Base-by-base conservation (phyloP, 1,284 basidiomycete genomes). In the Boletus mariae region DNA sequence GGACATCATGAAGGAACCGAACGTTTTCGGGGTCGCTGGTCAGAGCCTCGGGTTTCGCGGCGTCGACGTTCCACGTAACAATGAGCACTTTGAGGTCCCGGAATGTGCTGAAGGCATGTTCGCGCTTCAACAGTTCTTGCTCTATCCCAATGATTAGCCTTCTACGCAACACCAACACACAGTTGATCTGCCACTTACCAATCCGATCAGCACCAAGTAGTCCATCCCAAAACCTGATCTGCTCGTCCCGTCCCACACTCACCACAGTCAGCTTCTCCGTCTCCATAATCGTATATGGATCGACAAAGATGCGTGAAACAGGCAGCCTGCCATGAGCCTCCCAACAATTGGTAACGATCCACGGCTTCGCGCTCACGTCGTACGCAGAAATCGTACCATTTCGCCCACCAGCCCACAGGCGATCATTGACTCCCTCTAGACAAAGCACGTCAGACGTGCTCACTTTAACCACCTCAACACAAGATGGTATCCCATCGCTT, bases 1-100 rank as follows among this genome's bases (percentile, higher is more conserved):
- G 75, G 5, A 83, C 83, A 40, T 92, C 80, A 15, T 80, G 75
- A 10, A 97, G 73, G 73, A 96, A 92, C 51, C 76, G 79, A 43
- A 80, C 68, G 63, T 93, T 95, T 28, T 82, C 83, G 1, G 76
- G 63, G 17, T 78, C 75, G 9, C 82, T 80, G 0, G 70, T 74
- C 17, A 99, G 75, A 13, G 87, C 76, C 40, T 86, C 84, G 0
- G 95, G 95, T 58, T 87, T 85, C 3, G 87, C 85, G 1, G 94
- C 89, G 68, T 96, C 95, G 49, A 94, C 84, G 68, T 99, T 99
- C 93, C 92, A 99, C 0, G 94, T 89, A 40, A 94, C 82, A 34
- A 94, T 79, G n/a, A 98, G 83, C 0, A 90, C 75, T 10, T 82
- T 88, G 57, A 97, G 72, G 20, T 87, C 75, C 31, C 92, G 80